These are phyloP conservation scores for Penicillium rolfsii DNA, from an alignment of 2,329 filamentous ascomycete genomes.

Conservation along the genomic window DNA sequence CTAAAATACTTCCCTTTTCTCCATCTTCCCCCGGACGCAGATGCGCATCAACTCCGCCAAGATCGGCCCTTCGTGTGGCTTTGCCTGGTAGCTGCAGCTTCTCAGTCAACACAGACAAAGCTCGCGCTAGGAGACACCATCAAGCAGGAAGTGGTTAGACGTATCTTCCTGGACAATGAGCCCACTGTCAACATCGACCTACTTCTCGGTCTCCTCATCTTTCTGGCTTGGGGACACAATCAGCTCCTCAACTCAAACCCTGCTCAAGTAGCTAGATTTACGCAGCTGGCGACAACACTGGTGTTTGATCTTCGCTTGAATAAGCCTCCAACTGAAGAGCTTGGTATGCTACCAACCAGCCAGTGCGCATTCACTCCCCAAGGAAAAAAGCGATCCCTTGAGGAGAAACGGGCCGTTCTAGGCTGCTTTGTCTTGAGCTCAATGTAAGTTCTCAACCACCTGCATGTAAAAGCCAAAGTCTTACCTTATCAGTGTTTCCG, in stretches of 20 bases:
- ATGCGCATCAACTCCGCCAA: constrained; percentile 44
- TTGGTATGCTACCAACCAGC: constrained; percentile 10
- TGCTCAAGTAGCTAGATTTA: constrained; percentile 13
- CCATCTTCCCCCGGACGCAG: constrained; percentile 38
- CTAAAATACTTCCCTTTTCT: constrained; percentile 53
- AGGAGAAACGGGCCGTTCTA: constrained; percentile 56
- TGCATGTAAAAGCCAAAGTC: background rate
- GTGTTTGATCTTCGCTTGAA: constrained; percentile 25
- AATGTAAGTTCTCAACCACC: constrained; percentile 30
- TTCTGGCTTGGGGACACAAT: constrained; percentile 47
- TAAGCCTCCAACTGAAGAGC: constrained; percentile 15
- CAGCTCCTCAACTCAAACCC: constrained; percentile 21
- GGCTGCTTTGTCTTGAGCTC: constrained; percentile 52
- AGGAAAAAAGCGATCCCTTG: constrained; percentile 41
- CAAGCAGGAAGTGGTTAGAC: constrained; percentile 51
- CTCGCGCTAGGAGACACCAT: constrained; percentile 46
- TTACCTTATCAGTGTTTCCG: constrained; percentile 40
- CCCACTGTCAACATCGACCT: constrained; percentile 53
- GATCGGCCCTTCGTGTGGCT: constrained; percentile 56
- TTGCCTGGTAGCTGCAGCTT: constrained; percentile 53
- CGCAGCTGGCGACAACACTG: constrained; percentile 20
- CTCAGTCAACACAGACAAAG: constrained; percentile 49
- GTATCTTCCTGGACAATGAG: constrained; percentile 49
- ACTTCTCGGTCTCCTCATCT: constrained; percentile 55
- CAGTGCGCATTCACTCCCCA: constrained; percentile 3